Evolutionary conservation across 2,329 filamentous ascomycete species (phyloP), one percentile per base, ranked within the genome.

Genomic region (Davidsoniella virescens): DNA sequence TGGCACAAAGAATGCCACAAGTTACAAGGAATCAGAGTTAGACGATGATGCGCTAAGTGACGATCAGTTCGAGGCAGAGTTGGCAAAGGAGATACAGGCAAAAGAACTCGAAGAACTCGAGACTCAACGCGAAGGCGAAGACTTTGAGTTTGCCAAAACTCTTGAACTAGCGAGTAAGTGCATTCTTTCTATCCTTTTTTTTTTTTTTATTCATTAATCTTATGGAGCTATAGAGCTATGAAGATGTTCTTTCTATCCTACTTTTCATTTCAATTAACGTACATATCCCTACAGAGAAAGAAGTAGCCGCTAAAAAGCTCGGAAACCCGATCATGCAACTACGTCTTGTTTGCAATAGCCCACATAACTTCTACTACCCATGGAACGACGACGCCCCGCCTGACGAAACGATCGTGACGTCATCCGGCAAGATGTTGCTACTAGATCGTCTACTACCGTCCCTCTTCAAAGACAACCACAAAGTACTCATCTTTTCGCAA

Each of bases 311-410:
- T 41, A 96, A 96, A 68, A 95, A 94, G 60, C 72, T 96, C 1
- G 88, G 92, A 44, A 98, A 98, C 57, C 84, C 87, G 0, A 67
- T 96, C 17, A 87, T 94, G 71, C 92, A 98, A 62, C 76, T 94
- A 3, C 83, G 92, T 0, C 74, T 95, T 0, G 87, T 86, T 9
- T 96, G 92, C 64, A 94, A 98, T 63, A 86, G 80, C 0, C 92
- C 92, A 0, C 88, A 95, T 64, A 94, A 95, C 61, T 96, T 98
- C 63, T 96, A 94, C 65, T 93, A 87, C 61, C 90, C 92, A 0
- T 96, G 90, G 76, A 69, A 70, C 5, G 71, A 76, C 14, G 72
- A 74, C 5, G 63, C 73, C 0, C 68, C 74, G 0, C 68, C 87
- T 0, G 87, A 96, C 58, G 84, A 93, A 60, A 82, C 75, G 1